phyloP scores from a whole-genome alignment of 2,329 filamentous ascomycete genomes.

The Pestalotiopsis sp. region DNA sequence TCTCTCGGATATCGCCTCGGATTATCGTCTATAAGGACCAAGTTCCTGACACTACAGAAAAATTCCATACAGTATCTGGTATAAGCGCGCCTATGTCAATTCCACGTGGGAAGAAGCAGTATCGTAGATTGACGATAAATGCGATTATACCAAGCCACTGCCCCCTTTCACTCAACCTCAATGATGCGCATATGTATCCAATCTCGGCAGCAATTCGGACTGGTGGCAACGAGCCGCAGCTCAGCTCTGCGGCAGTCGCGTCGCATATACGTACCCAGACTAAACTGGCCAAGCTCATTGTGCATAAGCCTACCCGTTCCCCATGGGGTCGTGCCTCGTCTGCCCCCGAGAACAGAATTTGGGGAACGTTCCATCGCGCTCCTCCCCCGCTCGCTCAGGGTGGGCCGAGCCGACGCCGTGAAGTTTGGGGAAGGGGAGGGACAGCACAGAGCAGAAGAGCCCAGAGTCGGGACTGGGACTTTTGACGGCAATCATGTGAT shows the following conservation, averaged over 20 bases:
- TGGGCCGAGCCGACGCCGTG: background rate
- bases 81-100: background rate
- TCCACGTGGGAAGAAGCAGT: background rate
- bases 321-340: background rate
- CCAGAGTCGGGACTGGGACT: background rate
- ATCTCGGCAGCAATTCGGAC: background rate
- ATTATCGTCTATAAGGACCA: no score
- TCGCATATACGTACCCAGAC: background rate
- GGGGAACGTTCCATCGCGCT: background rate
- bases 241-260: background rate
- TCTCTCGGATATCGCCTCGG: no score
- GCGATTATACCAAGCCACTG: background rate
- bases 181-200: background rate
- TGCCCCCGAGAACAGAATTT: background rate
- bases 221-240: background rate
- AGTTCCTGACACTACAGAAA: no score
- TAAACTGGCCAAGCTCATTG: background rate
- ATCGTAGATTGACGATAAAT: background rate
- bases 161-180: background rate
- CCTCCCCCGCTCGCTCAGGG: background rate
- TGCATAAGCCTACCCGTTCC: background rate
- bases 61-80: no score
- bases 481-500: background rate
- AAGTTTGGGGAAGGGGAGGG: background rate
- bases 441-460: background rate